Conservation (phyloP, 805 yeast species). For the Candida cerambycidarum region DNA sequence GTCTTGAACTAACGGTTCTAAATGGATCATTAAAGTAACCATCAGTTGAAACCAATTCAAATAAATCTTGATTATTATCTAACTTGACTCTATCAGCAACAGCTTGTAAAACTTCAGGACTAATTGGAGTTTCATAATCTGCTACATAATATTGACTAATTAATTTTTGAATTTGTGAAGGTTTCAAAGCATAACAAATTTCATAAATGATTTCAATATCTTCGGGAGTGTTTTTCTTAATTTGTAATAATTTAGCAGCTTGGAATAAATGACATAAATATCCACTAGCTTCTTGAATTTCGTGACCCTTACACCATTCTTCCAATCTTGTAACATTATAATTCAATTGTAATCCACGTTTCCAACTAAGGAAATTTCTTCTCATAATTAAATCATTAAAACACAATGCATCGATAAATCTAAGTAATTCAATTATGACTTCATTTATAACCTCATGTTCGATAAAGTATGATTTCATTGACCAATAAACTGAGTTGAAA, state of each 20-base stretch:
- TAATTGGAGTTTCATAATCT: constrained; percentile 91
- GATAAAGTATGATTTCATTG: constrained; percentile 86
- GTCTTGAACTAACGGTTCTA: constrained; percentile 69
- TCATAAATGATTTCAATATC: constrained; percentile 92
- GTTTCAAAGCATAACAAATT: constrained; percentile 89
- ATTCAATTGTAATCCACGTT: constrained; percentile 93
- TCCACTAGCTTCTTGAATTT: constrained; percentile 80
- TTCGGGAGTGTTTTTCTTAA: constrained; percentile 82
- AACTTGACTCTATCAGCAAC: constrained; percentile 79
- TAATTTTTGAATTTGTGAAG: constrained; percentile 92
- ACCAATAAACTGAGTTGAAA: constrained; percentile 87
- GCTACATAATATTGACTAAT: constrained; percentile 87
- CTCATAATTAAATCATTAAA: constrained; percentile 95
- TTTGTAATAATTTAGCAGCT: constrained; percentile 88
- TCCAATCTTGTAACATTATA: constrained; percentile 94
- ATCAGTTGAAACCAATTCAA: constrained; percentile 65
- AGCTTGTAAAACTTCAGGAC: constrained; percentile 73
- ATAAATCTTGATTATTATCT: constrained; percentile 55
- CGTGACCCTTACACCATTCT: constrained; percentile 98
- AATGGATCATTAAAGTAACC: constrained; percentile 85
- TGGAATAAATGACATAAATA: constrained; percentile 85
- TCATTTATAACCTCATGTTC: constrained; percentile 83
- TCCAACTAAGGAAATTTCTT: constrained; percentile 93
- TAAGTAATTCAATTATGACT: constrained; percentile 78
- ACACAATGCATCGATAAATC: constrained; percentile 87